A percentile compares a stretch with the other conserved stretches of the same genome.
These are phyloP conservation scores for Apiotrichum gracile DNA, from an alignment of 1,284 basidiomycete genomes.

Conservation along the genomic window DNA sequence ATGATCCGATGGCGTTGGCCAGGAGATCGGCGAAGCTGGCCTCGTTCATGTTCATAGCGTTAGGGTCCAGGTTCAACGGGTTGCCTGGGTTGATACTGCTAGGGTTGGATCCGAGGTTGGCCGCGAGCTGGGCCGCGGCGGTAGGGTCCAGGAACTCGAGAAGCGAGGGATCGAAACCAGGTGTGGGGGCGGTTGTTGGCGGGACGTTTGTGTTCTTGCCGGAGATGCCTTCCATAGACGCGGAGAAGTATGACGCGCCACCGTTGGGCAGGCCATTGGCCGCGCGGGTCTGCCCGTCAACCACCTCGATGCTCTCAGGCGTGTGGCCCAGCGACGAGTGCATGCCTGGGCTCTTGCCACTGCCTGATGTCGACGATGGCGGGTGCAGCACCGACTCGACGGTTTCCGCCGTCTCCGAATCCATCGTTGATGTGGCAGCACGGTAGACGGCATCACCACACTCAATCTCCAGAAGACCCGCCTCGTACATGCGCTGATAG, in stretches of 20 bases:
- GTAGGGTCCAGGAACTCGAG: constrained; percentile 7
- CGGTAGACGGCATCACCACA: neutral
- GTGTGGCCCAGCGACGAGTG: constrained; percentile 8
- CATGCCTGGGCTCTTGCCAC: neutral
- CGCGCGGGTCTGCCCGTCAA: constrained; percentile 1
- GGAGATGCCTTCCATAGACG: neutral
- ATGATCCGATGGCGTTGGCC: neutral
- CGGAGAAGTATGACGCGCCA: neutral
- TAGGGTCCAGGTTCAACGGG: neutral
- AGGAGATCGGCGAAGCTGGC: neutral
- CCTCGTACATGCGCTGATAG: constrained; percentile 6
- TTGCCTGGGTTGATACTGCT: neutral
- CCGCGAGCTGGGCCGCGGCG: neutral
- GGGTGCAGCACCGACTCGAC: neutral
- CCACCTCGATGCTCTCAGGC: constrained; percentile 10
- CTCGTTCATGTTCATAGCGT: neutral
- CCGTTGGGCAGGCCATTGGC: neutral
- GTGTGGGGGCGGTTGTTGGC: neutral
- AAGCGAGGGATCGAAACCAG: constrained; percentile 1
- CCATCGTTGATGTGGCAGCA: neutral
- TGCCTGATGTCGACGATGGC: neutral
- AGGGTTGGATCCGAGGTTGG: neutral
- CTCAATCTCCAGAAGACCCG: neutral
- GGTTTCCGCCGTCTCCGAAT: neutral
- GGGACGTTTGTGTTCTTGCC: neutral